Evolutionary conservation across 2,329 filamentous ascomycete species (phyloP), one percentile per base, ranked within the genome.

Genomic region (Stylonectria norvegica): DNA sequence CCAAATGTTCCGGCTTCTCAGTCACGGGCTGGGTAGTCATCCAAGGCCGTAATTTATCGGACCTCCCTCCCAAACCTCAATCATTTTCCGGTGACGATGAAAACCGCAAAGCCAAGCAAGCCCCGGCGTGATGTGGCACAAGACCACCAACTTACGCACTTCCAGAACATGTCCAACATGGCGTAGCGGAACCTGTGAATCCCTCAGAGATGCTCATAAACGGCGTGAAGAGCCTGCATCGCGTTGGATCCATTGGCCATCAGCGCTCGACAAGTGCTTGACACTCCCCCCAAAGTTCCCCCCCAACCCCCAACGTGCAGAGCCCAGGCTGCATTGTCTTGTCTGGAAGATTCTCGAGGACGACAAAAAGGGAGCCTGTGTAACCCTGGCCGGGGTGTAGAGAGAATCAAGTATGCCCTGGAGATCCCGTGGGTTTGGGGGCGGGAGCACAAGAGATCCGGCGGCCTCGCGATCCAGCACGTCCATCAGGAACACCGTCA

Each of bases 401-500:
- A n/a, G n/a, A n/a, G n/a, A n/a, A n/a, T 29, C 27, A 5, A 29
- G n/a, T 14, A 29, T 6, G 7, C 15, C 7, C 27, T 29, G 34
- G 22, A 15, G 14, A 31, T 45, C 30, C 40, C 36, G 27, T 37
- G 35, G 38, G 17, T 22, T 25, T 36, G 35, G 33, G 19, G 27
- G 35, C 29, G 23, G 22, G 16, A 42, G n/a, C 35, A 57, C 52
- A 27, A 38, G 43, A 53, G 51, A 57, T 56, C 44, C 43, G 34
- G 45, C 39, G 45, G 47, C 38, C 34, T 38, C 32, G 41, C 45
- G 53, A 56, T 56, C 48, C 52, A 53, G 53, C 50, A 52, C 39
- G 17, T 45, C 34, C 36, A 40, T 35, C 28, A 40, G 34, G 46
- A 39, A 29, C 38, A 40, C 42, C 27, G 36, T 34, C 15, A 46